phyloP scores from a whole-genome alignment of 495 filamentous ascomycete species.

The Zalerion maritima region DNA sequence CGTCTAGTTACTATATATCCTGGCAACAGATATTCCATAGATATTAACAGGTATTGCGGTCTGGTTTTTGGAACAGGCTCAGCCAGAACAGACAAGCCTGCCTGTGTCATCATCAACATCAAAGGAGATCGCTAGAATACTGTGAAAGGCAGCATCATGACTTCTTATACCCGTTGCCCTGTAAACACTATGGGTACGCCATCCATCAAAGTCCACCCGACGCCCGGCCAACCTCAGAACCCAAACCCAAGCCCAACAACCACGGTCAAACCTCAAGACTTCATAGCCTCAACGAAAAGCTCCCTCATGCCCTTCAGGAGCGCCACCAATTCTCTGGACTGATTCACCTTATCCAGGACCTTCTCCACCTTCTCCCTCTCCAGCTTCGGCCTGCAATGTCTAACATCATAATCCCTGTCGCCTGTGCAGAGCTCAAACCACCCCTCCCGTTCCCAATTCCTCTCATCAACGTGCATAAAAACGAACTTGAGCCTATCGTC shows the following conservation, averaged over 20 bases:
- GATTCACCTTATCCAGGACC: slow-evolving; percentile 64
- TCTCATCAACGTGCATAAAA: slow-evolving; percentile 75
- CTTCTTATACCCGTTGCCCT: too few relatives aligned
- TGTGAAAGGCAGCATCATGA: too few relatives aligned
- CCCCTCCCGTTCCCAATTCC: slow-evolving; percentile 75
- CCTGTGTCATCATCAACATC: too few relatives aligned
- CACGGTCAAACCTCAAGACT: slow-evolving; percentile 16
- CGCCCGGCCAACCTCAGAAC: too few relatives aligned
- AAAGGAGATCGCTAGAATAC: too few relatives aligned
- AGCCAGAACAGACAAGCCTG: too few relatives aligned
- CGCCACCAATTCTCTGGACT: slow-evolving; percentile 63
- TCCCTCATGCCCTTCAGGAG: slow-evolving; percentile 89
- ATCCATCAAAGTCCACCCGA: neutral
- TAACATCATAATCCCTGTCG: slow-evolving; percentile 70
- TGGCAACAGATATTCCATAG: too few relatives aligned
- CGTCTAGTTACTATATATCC: too few relatives aligned
- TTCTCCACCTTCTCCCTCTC: slow-evolving; percentile 57
- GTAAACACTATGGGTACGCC: too few relatives aligned
- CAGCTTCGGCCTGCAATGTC: slow-evolving; percentile 62
- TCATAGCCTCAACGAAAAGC: slow-evolving; percentile 53
- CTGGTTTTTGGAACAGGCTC: too few relatives aligned
- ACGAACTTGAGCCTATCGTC: slow-evolving; percentile 83
- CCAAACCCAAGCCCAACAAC: neutral
- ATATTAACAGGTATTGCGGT: too few relatives aligned
- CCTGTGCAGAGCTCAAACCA: slow-evolving; percentile 84